These are phyloP conservation scores for Kwoniella bestiolae DNA, from an alignment of 768 basidiomycete genomes.

Conservation along the genomic window DNA sequence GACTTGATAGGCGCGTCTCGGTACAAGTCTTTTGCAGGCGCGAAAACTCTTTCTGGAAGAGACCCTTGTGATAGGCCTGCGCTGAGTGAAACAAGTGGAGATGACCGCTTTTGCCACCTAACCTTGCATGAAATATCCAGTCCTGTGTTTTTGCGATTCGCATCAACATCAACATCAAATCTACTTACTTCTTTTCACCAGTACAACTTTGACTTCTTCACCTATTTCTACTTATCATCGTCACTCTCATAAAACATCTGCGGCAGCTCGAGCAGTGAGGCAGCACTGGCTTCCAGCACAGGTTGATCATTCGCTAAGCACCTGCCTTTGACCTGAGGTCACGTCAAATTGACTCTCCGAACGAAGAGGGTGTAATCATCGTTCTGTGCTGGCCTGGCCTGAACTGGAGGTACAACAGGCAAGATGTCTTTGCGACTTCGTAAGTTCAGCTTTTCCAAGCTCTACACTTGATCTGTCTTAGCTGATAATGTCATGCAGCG, in stretches of 20 bases:
- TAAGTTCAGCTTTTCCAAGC: constrained; percentile 7
- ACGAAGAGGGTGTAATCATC: neutral
- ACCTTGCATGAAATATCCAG: too few relatives aligned
- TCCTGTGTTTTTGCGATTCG: neutral
- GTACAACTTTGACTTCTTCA: neutral
- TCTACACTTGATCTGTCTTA: neutral
- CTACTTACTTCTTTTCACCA: too few relatives aligned
- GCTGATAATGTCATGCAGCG: constrained; percentile 15
- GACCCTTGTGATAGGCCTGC: too few relatives aligned
- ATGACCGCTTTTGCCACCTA: constrained; percentile 9
- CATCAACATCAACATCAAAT: constrained; percentile 1
- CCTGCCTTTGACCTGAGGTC: too few relatives aligned
- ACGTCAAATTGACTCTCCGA: too few relatives aligned
- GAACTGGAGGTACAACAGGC: neutral
- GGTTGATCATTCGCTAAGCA: too few relatives aligned
- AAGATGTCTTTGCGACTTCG: constrained; percentile 32
- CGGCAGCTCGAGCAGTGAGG: too few relatives aligned
- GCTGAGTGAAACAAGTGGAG: neutral
- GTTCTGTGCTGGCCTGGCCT: neutral
- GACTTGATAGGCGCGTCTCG: neutral
- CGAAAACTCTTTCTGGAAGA: too few relatives aligned
- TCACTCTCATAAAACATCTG: too few relatives aligned
- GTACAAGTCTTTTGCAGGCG: too few relatives aligned
- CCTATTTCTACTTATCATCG: too few relatives aligned
- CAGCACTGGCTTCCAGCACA: too few relatives aligned